These are phyloP conservation scores for Aspergillus homomorphus DNA, from an alignment of 495 filamentous ascomycete genomes.

Conservation along the genomic window DNA sequence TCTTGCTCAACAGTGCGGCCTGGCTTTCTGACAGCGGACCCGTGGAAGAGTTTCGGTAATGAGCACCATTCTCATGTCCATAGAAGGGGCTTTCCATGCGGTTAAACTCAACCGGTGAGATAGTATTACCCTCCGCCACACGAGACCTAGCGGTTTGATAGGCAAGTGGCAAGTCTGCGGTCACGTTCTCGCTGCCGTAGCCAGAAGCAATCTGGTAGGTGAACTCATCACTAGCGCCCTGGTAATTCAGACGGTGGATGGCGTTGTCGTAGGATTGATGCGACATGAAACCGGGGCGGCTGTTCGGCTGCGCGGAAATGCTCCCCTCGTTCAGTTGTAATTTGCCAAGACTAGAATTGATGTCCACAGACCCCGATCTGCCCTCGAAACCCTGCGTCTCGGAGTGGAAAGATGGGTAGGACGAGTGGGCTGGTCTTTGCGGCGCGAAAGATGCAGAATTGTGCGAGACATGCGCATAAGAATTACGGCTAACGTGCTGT, in stretches of 20 bases:
- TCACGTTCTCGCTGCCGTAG: slow-evolving; percentile 23
- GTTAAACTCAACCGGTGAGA: slow-evolving; percentile 55
- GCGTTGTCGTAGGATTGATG: slow-evolving; percentile 36
- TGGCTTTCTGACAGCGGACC: slow-evolving; percentile 41
- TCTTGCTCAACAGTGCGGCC: slow-evolving; percentile 44
- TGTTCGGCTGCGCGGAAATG: slow-evolving; percentile 21
- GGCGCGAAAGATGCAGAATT: slow-evolving; percentile 38
- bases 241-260: slow-evolving; percentile 32
- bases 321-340: slow-evolving; percentile 35
- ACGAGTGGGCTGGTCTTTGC: slow-evolving; percentile 32
- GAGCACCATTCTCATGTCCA: slow-evolving; percentile 47
- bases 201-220: slow-evolving; percentile 26
- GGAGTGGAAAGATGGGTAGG: slow-evolving; percentile 41
- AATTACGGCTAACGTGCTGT: slow-evolving; percentile 26
- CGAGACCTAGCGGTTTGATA: slow-evolving; percentile 27
- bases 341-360: slow-evolving; percentile 31
- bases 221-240: slow-evolving; percentile 24
- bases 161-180: slow-evolving; percentile 32
- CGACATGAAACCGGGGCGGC: slow-evolving; percentile 30
- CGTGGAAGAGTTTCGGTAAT: slow-evolving; percentile 43
- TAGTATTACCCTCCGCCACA: slow-evolving; percentile 29
- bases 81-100: slow-evolving; percentile 61
- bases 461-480: slow-evolving; percentile 37
- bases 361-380: slow-evolving; percentile 35
- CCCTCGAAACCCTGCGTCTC: slow-evolving; percentile 37